phyloP scores from a whole-genome alignment of 2,329 filamentous ascomycete genomes.

The Parascedosporium putredinis region DNA sequence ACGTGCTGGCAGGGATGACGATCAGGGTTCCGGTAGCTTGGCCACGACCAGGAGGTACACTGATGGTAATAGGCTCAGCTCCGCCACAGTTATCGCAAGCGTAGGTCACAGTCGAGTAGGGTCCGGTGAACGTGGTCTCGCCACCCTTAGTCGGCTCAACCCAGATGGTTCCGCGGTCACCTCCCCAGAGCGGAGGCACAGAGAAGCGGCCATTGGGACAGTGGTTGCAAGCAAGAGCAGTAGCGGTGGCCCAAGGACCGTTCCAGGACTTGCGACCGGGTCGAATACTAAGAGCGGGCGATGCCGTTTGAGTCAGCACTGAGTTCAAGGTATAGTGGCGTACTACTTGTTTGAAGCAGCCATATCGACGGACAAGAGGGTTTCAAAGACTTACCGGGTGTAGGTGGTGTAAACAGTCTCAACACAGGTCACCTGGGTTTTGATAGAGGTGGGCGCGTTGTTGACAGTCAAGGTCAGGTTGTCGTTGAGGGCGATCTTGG shows the following conservation, averaged over 20 bases:
- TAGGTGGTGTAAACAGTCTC: constrained; percentile 5
- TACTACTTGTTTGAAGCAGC: no score
- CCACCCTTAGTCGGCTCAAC: background rate
- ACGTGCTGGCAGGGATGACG: background rate
- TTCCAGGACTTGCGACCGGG: background rate
- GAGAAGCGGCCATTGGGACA: background rate
- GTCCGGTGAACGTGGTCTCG: constrained; percentile 1
- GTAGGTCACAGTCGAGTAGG: constrained; percentile 9
- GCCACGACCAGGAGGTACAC: background rate
- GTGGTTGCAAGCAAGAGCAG: constrained; percentile 1
- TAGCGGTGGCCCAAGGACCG: constrained; percentile 1
- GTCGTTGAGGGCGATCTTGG: constrained; percentile 9
- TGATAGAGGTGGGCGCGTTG: constrained; percentile 9
- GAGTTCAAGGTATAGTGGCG: no score
- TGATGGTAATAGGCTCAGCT: background rate
- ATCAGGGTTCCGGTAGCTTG: constrained; percentile 2
- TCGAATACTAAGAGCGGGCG: background rate
- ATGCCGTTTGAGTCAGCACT: no score
- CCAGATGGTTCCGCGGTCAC: background rate
- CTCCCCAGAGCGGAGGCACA: background rate
- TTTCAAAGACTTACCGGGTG: constrained; percentile 1
- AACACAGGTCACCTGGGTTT: constrained; percentile 9
- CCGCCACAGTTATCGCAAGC: background rate
- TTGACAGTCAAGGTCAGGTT: constrained; percentile 9
- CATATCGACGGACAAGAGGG: background rate